Evolutionary conservation across 202 grass and related monocot species (phyloP).

Genomic region (Elaeis oleifera): DNA sequence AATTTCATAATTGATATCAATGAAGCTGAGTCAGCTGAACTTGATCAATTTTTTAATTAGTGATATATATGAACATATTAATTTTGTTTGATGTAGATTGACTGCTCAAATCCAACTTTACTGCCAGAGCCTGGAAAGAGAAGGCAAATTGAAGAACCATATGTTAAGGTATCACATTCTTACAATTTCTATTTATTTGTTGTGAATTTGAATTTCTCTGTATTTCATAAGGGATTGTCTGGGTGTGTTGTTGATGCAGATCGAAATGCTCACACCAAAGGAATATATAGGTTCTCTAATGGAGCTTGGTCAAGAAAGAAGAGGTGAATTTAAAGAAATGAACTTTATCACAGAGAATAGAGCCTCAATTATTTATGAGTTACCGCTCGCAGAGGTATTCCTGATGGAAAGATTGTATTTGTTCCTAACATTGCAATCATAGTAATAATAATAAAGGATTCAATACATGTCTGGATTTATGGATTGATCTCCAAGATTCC

Average conservation of each 20-base stretch:
- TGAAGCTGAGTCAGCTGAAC: too few relatives aligned
- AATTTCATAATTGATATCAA: too few relatives aligned
- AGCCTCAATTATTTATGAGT: slow-evolving; percentile 75
- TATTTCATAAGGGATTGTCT: slow-evolving; percentile 18
- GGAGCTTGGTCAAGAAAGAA: slow-evolving; percentile 97
- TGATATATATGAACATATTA: too few relatives aligned
- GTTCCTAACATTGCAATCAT: background rate
- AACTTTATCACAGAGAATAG: slow-evolving; percentile 85
- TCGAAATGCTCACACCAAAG: slow-evolving; percentile 94
- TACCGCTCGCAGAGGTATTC: slow-evolving; percentile 91
- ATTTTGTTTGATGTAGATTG: slow-evolving; percentile 33
- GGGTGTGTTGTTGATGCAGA: slow-evolving; percentile 35
- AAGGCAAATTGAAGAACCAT: slow-evolving; percentile 88
- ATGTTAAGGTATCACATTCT: slow-evolving; percentile 62
- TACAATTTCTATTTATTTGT: slow-evolving; percentile 23
- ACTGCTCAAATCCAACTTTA: slow-evolving; percentile 94
- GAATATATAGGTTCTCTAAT: slow-evolving; percentile 96
- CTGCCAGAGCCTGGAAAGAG: slow-evolving; percentile 80
- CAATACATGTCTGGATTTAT: too few relatives aligned
- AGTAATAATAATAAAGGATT: too few relatives aligned
- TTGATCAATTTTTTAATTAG: background rate
- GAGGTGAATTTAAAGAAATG: slow-evolving; percentile 97
- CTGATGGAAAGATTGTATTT: background rate
- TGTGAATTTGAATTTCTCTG: slow-evolving; percentile 9
- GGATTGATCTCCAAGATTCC: too few relatives aligned